Conservation (phyloP, 139 green algal genomes). For the Gonium pectorale region DNA sequence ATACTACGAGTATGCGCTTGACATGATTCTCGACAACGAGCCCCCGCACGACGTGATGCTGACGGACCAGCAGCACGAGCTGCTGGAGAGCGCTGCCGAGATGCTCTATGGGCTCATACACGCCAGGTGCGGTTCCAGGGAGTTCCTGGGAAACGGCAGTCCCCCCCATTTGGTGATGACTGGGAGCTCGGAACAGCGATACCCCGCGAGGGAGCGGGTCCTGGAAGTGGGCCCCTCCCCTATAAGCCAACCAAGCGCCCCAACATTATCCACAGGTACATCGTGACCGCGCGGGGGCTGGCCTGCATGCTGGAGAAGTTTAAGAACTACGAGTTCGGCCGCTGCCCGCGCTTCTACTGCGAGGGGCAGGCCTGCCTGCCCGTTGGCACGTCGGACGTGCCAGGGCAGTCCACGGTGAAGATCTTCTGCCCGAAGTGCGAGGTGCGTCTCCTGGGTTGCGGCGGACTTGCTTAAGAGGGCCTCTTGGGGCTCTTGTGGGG, state of each 20-base stretch:
- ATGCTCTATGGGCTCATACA: conserved; percentile 98
- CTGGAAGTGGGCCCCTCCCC: no score
- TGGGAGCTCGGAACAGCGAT: no score
- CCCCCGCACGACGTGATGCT: conserved; percentile 82
- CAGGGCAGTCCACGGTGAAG: conserved; percentile 90
- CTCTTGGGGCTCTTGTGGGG: no score
- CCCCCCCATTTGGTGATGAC: no score
- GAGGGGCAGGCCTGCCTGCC: conserved; percentile 93
- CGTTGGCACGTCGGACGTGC: conserved; percentile 90
- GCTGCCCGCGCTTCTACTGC: conserved; percentile 92
- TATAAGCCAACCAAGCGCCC: no score
- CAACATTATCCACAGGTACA: no score
- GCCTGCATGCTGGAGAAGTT: conserved; percentile 93
- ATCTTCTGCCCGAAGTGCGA: conserved; percentile 95
- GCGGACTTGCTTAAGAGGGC: no score
- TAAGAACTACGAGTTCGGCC: conserved; percentile 92
- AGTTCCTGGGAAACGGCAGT: no score
- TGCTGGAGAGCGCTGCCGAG: conserved; percentile 96
- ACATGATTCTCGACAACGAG: conserved; percentile 96
- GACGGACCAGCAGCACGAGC: conserved; percentile 87
- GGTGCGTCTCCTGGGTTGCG: not conserved
- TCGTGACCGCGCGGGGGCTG: conserved; percentile 87
- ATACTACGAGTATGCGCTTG: conserved; percentile 98
- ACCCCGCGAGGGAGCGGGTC: no score
- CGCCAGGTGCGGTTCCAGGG: conserved; percentile 59